phyloP scores from a whole-genome alignment of 192 early-diverging fungal species.

The Diversispora epigaea region DNA sequence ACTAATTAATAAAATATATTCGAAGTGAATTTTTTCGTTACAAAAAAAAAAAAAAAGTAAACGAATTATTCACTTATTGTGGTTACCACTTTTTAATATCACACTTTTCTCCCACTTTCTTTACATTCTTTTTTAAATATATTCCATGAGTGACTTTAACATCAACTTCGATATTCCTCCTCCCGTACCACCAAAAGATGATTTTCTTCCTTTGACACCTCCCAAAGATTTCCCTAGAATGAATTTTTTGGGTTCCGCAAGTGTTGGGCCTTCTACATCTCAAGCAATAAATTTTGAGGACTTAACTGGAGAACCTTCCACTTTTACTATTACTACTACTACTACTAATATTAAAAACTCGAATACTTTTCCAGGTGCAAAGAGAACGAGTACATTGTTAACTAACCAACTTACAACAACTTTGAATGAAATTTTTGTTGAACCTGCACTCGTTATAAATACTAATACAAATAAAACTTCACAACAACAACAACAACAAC shows the following conservation, averaged over 20 bases:
- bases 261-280: not conserved
- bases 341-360: not conserved
- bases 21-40: no score
- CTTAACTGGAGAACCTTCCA: not conserved
- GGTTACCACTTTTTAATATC: no score
- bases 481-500: no score
- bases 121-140: no score
- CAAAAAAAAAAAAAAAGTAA: no score
- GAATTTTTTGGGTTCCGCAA: not conserved
- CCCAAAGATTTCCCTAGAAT: not conserved
- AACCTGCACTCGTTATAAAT: not conserved
- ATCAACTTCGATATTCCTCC: not conserved
- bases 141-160: no score
- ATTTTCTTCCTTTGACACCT: not conserved
- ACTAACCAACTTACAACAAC: not conserved
- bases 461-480: not conserved
- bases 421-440: not conserved
- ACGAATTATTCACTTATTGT: no score
- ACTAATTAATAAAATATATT: no score
- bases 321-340: not conserved
- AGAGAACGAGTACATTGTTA: not conserved
- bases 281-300: not conserved
- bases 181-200: not conserved
- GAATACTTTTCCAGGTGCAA: constrained; percentile 14
- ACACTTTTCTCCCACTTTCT: no score